Base-by-base conservation (phyloP, 306 rosid species). In the Gynostemma pentaphyllum region DNA sequence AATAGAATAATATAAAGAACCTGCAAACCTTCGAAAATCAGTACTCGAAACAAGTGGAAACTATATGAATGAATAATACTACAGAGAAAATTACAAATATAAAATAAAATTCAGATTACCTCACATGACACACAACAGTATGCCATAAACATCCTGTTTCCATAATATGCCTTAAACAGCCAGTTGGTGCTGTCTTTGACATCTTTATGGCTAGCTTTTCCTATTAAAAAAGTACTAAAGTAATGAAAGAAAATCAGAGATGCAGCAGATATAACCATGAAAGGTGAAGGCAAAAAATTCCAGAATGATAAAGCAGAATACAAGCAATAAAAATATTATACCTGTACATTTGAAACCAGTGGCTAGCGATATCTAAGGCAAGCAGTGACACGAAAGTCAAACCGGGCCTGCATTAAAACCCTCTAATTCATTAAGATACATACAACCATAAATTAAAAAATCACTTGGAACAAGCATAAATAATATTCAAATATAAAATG, bases 311-410 rank as follows among this genome's bases (percentile, higher is more conserved):
- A 28, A 29, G 47, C 11, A 62, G 49, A 62, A 32, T 44, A 51
- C 57, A 60, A 44, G 21, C 19, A 50, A 28, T 41, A n/a, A n/a
- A n/a, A n/a, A n/a, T n/a, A 60, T 28, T 18, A 32, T 66, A 92
- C 99, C 99, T 92, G 88, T 88, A 88, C 99, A 88, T 88, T 80
- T 92, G 99, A 62, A 92, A 71, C 99, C 99, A 92, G 82, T 92
- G 99, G 90, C 99, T 92, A 23, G 75, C 83, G 81, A 92, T 88
- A 75, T 92, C 99, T 68, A 92, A 78, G 68, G 99, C 94, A 45
- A 92, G 95, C 78, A 92, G 73, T 73, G 90, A 86, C 78, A 88
- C 57, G 75, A 91, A 91, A 75, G 73, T 67, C 68, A 86, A 70
- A 72, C 96, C 89, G 74, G 97, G 97, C 90, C 97, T 88, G 75